Percentiles rank a stretch among this genome's conserved stretches.
Evolutionary conservation across 495 filamentous ascomycete species (phyloP).

Genomic region (Aspergillus affinis): DNA sequence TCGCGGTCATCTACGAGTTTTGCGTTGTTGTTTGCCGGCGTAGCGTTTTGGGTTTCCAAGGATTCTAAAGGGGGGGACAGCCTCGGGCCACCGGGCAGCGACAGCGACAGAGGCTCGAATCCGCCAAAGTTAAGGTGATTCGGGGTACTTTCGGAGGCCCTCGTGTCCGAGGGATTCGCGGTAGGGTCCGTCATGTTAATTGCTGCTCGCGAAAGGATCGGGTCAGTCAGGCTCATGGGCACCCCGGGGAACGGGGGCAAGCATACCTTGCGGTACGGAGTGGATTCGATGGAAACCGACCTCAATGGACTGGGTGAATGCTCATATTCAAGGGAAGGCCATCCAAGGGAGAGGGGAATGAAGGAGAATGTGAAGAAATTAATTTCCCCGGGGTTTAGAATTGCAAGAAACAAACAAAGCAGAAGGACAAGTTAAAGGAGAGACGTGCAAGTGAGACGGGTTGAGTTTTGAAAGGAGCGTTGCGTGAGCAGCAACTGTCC

Average conservation of each 20-base stretch:
- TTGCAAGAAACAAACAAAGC: neutral
- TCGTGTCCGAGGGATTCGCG: constrained; percentile 22
- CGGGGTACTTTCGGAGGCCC: constrained; percentile 20
- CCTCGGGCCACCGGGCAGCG: constrained; percentile 26
- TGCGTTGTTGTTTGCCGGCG: constrained; percentile 5
- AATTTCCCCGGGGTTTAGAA: neutral
- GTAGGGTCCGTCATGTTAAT: constrained; percentile 30
- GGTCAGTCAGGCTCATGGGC: neutral
- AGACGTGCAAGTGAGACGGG: neutral
- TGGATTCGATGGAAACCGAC: neutral
- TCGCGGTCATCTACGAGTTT: constrained; percentile 11
- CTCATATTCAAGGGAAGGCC: neutral
- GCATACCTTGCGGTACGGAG: neutral
- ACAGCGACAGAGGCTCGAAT: constrained; percentile 25
- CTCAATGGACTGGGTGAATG: neutral
- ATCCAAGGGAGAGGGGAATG: neutral
- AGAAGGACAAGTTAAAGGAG: constrained; percentile 1
- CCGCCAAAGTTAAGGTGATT: constrained; percentile 23
- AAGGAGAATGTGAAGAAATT: neutral
- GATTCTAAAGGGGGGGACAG: constrained; percentile 37
- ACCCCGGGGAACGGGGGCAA: neutral
- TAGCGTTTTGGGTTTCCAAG: constrained; percentile 27
- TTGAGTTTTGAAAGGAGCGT: constrained; percentile 28
- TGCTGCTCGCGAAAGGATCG: neutral
- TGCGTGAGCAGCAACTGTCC: constrained; percentile 23